Base-by-base conservation (phyloP, 1,284 basidiomycete genomes). In the Hortiboletus rubellus region DNA sequence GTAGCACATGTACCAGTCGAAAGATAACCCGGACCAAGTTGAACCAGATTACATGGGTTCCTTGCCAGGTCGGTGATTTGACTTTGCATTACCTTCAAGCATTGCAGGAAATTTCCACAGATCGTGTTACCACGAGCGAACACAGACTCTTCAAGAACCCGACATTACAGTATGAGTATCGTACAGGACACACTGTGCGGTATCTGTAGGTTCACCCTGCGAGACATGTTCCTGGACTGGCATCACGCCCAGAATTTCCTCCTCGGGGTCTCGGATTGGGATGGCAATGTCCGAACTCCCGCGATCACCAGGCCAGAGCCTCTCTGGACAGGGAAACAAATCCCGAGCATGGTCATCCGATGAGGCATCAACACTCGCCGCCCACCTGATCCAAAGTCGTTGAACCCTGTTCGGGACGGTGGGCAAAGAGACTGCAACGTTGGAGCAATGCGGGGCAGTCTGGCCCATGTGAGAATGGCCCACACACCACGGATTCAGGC, bases 211-310 rank as follows among this genome's bases (percentile, higher is more conserved):
- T 95, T 99, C 70, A 98, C 96, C 0, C 79, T 99, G 14, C 91
- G 96, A 38, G 97, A 99, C 70, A 85, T 85, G 31, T 96, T 97
- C 78, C 78, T 96, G 69, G 96, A 98, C 67, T 96, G 94, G 92
- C 87, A 85, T 49, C 86, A 90, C 46, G 92, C 99, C 5, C 97
- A 99, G 72, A 98, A 99, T 69, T 94, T 99, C 64, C 82, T 99
- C 15, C 85, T 99, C 1, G 99, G 97, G 96, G 87, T 98, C 2
- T 94, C 96, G 0, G 92, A 92, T 27, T 99, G 97, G 97, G 95
- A 99, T 70, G 97, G 97, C 31, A 78, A 84, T 6, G 83, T 99
- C 3, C 96, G 96, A 0, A 90, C 87, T 34, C 97, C 97, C 4
- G 91, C 94, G 3, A 95, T 99, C 68, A 78, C 98, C 72, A 98